Evolutionary conservation across 768 basidiomycete genomes (phyloP).

Genomic region (Steccherinum ochraceum): DNA sequence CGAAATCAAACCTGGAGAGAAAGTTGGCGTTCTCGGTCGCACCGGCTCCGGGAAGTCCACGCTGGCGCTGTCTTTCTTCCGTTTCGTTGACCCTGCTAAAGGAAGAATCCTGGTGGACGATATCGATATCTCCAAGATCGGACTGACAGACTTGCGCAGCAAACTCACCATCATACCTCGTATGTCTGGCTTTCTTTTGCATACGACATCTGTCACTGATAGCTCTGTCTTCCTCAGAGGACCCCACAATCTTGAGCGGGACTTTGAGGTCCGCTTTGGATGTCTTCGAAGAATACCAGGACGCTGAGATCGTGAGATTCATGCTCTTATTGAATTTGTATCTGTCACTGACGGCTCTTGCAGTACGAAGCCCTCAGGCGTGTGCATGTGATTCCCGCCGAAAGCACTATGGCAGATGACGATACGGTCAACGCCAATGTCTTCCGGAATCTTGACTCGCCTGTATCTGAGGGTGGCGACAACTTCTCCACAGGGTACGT

Average conservation of each 20-base stretch:
- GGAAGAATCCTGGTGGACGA: conserved; percentile 73
- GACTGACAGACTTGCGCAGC: conserved; percentile 78
- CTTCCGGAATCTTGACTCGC: conserved; percentile 68
- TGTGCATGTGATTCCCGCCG: conserved; percentile 68
- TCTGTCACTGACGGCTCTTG: conserved; percentile 1
- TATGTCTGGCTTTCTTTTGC: conserved; percentile 26
- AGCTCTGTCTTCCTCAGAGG: conserved; percentile 45
- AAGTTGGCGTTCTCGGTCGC: conserved; percentile 71
- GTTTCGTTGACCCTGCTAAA: conserved; percentile 78
- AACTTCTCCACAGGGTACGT: conserved; percentile 82
- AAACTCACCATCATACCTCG: conserved; percentile 73
- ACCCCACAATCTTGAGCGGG: conserved; percentile 83
- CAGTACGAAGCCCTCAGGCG: conserved; percentile 82
- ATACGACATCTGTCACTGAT: background rate
- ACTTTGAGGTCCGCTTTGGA: conserved; percentile 79
- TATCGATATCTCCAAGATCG: conserved; percentile 73
- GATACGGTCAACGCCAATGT: conserved; percentile 61
- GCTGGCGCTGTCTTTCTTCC: conserved; percentile 79
- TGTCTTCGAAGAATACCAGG: conserved; percentile 84
- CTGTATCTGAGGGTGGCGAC: conserved; percentile 79
- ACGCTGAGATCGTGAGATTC: conserved; percentile 64
- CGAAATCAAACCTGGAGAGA: conserved; percentile 66
- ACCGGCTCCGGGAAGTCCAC: conserved; percentile 76
- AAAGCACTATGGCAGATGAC: conserved; percentile 40
- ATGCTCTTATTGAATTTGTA: background rate